phyloP scores from a whole-genome alignment of 305 asterid genomes.

The Solanum hybrid region DNA sequence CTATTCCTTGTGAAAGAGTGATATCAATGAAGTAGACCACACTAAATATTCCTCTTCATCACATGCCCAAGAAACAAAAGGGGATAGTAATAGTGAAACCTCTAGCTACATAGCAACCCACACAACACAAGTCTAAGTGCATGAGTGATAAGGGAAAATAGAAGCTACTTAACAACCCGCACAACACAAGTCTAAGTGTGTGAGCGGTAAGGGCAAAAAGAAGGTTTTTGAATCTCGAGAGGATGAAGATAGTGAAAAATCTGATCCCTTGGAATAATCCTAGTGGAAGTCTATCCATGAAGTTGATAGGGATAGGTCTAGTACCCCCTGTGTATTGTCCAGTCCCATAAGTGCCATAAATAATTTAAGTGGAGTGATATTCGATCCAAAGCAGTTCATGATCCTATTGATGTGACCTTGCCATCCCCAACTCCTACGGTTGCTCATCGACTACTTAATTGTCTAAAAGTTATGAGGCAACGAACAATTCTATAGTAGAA shows the following conservation, averaged over 20 bases:
- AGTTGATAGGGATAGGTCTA: not conserved
- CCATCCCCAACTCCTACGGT: not conserved
- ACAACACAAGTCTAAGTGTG: not conserved
- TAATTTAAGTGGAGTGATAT: not conserved
- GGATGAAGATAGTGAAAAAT: not conserved
- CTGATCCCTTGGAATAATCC: not conserved
- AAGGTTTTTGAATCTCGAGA: not conserved
- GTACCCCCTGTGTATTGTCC: not conserved
- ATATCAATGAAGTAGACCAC: not conserved
- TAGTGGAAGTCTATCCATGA: not conserved
- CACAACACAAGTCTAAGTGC: too few relatives aligned
- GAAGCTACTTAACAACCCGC: not conserved
- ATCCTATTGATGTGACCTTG: not conserved
- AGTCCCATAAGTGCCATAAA: not conserved
- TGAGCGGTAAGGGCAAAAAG: not conserved
- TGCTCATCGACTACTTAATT: not conserved
- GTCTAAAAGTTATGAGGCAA: not conserved
- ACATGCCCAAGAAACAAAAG: not conserved
- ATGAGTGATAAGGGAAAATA: too few relatives aligned
- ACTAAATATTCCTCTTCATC: not conserved
- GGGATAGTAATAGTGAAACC: not conserved
- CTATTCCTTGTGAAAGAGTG: not conserved
- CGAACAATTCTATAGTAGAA: not conserved
- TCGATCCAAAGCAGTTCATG: not conserved
- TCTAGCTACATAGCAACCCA: not conserved